Conservation (phyloP, 108 stramenopile genomes). For the Nannochloropsis gaditana region DNA sequence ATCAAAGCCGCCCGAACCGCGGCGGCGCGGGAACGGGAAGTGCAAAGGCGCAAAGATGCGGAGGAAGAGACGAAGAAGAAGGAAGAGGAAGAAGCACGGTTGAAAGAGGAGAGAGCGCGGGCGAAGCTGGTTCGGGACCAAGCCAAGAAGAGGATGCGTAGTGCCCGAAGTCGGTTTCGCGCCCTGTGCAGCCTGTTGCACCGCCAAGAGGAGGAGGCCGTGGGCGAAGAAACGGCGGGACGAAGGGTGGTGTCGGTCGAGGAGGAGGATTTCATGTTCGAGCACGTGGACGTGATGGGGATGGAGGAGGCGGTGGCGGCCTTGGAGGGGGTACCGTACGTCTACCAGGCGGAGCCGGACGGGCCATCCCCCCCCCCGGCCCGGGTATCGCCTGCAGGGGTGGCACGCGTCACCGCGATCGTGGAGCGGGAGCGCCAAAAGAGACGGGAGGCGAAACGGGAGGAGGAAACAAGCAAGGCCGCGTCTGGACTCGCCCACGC, state of each 20-base stretch:
- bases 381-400: not conserved
- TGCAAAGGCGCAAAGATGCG: not conserved
- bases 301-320: slow-evolving; percentile 30
- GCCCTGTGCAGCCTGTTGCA: slow-evolving; percentile 17
- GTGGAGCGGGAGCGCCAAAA: not conserved
- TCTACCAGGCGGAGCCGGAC: not conserved
- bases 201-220: not conserved
- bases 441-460: no score
- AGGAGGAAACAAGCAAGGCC: no score
- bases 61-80: slow-evolving; percentile 28
- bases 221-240: not conserved
- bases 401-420: not conserved
- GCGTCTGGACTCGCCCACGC: no score
- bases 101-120: slow-evolving; percentile 24
- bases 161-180: not conserved
- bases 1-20: not conserved
- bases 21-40: not conserved
- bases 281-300: not conserved
- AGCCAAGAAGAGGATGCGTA: slow-evolving; percentile 48
- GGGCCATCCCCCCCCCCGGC: not conserved
- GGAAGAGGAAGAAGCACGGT: slow-evolving; percentile 31
- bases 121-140: slow-evolving; percentile 47
- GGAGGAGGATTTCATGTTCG: not conserved
- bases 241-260: not conserved
- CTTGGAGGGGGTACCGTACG: not conserved